These are phyloP conservation scores for Agaricus bisporus DNA, from an alignment of 768 basidiomycete genomes.

Conservation along the genomic window DNA sequence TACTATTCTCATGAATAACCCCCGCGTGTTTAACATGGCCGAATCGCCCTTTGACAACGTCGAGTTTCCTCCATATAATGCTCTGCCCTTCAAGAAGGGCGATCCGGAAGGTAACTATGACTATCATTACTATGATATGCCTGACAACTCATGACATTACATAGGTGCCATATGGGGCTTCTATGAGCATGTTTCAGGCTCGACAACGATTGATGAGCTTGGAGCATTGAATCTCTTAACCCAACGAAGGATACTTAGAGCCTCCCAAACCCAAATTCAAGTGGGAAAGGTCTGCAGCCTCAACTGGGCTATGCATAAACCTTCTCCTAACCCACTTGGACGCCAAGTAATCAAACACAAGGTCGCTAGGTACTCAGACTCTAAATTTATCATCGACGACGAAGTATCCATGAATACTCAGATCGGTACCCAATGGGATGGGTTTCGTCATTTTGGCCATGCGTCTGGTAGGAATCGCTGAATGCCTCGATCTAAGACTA, in stretches of 20 bases:
- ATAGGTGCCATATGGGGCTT: slow-evolving; percentile 22
- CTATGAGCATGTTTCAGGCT: slow-evolving; percentile 17
- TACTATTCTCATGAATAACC: not conserved
- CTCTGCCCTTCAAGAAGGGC: slow-evolving; percentile 17
- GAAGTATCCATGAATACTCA: slow-evolving; percentile 19
- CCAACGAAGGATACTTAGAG: slow-evolving; percentile 15
- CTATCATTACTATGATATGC: not conserved
- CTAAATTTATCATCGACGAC: slow-evolving; percentile 16
- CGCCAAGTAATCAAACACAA: slow-evolving; percentile 16
- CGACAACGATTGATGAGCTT: slow-evolving; percentile 15
- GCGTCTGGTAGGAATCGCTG: not conserved
- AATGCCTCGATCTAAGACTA: not conserved
- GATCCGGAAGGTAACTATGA: slow-evolving; percentile 15
- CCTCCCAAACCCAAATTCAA: slow-evolving; percentile 16
- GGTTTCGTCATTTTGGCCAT: slow-evolving; percentile 12
- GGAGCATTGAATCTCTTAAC: slow-evolving; percentile 20
- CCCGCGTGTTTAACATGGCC: slow-evolving; percentile 10
- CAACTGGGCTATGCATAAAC: slow-evolving; percentile 21
- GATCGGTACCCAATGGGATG: slow-evolving; percentile 21
- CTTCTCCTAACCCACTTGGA: slow-evolving; percentile 13
- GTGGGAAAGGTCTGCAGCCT: slow-evolving; percentile 16
- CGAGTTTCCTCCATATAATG: slow-evolving; percentile 15
- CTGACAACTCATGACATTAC: not conserved
- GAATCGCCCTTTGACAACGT: slow-evolving; percentile 17
- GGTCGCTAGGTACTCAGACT: slow-evolving; percentile 12